Conservation (phyloP, 2,329 filamentous ascomycete species). For the Grosmannia clavigera region DNA sequence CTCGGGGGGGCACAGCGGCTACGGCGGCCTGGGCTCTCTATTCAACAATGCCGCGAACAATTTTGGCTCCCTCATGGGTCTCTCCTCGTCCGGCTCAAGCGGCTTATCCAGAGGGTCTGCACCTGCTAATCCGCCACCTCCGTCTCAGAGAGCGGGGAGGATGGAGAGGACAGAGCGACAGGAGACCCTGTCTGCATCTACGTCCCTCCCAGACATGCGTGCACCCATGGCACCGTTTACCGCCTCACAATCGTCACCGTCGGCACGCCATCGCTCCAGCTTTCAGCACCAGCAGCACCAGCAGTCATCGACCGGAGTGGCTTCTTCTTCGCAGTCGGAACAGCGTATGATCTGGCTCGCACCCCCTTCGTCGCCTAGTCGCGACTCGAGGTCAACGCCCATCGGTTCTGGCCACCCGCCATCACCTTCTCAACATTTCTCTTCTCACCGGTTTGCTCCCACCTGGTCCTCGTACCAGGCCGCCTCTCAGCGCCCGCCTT, state of each 20-base stretch:
- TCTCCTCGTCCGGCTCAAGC: neutral
- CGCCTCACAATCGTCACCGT: neutral
- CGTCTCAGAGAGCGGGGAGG: too few species aligned
- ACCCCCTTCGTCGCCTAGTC: neutral
- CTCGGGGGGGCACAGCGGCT: neutral
- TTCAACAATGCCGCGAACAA: neutral
- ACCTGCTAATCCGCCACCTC: too few species aligned
- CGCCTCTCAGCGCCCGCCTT: neutral
- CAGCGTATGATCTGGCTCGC: neutral
- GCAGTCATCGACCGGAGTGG: neutral
- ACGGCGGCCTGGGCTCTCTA: neutral
- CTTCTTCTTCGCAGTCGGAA: neutral
- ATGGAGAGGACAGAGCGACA: neutral
- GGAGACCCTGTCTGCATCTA: neutral
- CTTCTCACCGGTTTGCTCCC: neutral
- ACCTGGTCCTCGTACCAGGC: neutral
- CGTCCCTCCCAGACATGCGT: neutral
- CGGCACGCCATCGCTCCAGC: neutral
- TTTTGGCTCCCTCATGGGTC: neutral
- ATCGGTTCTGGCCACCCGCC: neutral
- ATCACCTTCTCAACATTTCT: neutral
- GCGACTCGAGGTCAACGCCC: neutral
- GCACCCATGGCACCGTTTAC: neutral
- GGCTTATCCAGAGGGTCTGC: neutral
- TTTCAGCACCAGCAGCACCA: neutral